phyloP scores from a whole-genome alignment of 805 yeast genomes.

The Isabelozyma gotoi region DNA sequence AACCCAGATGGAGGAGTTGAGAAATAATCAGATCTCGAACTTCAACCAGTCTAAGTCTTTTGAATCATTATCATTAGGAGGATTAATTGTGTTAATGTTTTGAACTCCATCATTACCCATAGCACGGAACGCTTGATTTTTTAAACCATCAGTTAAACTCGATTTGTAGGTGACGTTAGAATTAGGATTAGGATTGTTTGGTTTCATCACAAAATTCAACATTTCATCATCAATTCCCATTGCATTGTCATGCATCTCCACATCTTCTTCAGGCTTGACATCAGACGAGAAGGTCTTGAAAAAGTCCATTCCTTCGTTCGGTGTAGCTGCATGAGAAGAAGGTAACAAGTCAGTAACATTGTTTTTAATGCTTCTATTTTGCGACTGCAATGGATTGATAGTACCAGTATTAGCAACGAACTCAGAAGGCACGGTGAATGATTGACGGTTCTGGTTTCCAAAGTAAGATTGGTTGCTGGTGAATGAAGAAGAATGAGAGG shows the following conservation, averaged over 20 bases:
- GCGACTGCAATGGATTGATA: constrained; percentile 6
- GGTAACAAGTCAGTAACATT: constrained; percentile 2
- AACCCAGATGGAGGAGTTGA: too few species aligned
- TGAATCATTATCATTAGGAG: constrained; percentile 10
- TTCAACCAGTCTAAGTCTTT: constrained; percentile 33
- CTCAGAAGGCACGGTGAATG: constrained; percentile 5
- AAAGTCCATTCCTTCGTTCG: constrained; percentile 6
- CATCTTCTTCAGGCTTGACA: constrained; percentile 3
- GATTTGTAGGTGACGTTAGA: constrained; percentile 1
- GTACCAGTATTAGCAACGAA: constrained; percentile 2
- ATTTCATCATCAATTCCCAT: constrained; percentile 1
- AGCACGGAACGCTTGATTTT: constrained; percentile 3
- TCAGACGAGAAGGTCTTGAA: constrained; percentile 5
- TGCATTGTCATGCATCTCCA: constrained; percentile 1
- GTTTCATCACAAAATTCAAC: constrained; percentile 2
- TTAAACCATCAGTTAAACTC: constrained; percentile 12
- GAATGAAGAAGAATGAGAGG: constrained; percentile 9
- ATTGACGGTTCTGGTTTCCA: constrained; percentile 2
- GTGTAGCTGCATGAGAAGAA: background rate
- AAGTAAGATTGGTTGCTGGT: background rate
- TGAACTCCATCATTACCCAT: constrained; percentile 1
- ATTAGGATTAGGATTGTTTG: constrained; percentile 1
- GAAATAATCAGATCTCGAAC: constrained; percentile 27
- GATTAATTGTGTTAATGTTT: constrained; percentile 3
- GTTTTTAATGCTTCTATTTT: background rate